Base-by-base conservation (phyloP, 805 yeast species). In the Candida michaelii region DNA sequence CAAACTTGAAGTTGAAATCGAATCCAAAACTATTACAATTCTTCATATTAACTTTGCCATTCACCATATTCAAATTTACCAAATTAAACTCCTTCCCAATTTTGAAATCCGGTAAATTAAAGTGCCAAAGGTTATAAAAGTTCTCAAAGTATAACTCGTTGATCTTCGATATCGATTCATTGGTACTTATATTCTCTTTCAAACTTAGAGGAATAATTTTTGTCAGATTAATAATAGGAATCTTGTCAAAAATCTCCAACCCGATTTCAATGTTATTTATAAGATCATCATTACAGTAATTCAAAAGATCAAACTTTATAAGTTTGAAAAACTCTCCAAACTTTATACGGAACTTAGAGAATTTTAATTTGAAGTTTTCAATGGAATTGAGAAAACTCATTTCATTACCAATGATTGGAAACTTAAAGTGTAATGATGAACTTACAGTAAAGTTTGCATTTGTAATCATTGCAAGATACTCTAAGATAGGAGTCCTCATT, bases 51-150 rank as follows among this genome's bases (percentile, higher is more conserved):
- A 84, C 68, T 60, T 2, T 84, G 80, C 40, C 40, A 30, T 70
- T 65, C 11, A 55, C 64, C 45, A 69, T 64, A 41, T 65, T 66
- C 43, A 78, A 63, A 38, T 63, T 59, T 5, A 85, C 89, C 49
- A 69, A 46, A 51, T 37, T 55, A 39, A 23, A 40, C 23, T 43
- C 43, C 30, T 49, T 42, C 10, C 45, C 44, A 34, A 55, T 46
- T 4, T 49, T 39, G 36, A 55, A 72, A 55, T 85, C 91, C 52
- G 89, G 78, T 34, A 85, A 64, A 52, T 83, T 83, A 59, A 81
- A 82, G 59, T 85, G 88, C 95, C 95, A 85, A 44, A 82, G 71
- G 53, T 82, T 81, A 54, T 81, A 82, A 60, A 81, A 84, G 1
- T 89, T 79, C 12, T 76, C 69, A 55, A 80, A 78, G 50, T 81